Conservation (phyloP, 768 basidiomycete species). For the Leucocoprinus sp. region DNA sequence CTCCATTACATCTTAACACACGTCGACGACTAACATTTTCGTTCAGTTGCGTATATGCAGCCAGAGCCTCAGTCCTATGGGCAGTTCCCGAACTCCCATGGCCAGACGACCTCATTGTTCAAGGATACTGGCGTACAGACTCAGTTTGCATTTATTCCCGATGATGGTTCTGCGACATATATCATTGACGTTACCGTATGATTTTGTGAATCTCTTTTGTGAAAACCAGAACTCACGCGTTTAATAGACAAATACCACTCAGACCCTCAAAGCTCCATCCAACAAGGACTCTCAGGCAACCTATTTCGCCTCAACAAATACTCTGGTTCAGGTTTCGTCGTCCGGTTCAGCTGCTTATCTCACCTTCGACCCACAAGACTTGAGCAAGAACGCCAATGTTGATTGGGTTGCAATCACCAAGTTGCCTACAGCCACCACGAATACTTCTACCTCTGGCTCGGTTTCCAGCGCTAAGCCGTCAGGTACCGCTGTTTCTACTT, state of each 20-base stretch:
- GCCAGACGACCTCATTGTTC: constrained; percentile 68
- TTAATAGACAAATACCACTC: constrained; percentile 54
- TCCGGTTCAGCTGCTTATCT: constrained; percentile 54
- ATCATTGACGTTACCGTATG: constrained; percentile 60
- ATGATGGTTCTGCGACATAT: constrained; percentile 63
- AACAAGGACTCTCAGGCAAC: constrained; percentile 49
- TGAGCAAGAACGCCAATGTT: constrained; percentile 33
- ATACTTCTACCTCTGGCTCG: neutral
- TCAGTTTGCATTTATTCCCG: constrained; percentile 70
- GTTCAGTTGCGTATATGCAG: constrained; percentile 60
- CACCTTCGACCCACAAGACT: constrained; percentile 41
- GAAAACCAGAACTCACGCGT: constrained; percentile 1
- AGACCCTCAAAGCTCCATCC: constrained; percentile 49
- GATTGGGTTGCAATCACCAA: constrained; percentile 40
- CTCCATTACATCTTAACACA: neutral
- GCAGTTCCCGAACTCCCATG: constrained; percentile 60
- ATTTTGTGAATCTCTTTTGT: neutral
- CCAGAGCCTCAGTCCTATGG: constrained; percentile 55
- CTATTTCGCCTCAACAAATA: constrained; percentile 54
- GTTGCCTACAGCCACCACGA: constrained; percentile 30
- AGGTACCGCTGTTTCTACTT: neutral
- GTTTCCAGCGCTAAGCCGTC: neutral
- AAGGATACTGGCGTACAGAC: constrained; percentile 49
- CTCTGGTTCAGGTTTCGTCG: constrained; percentile 63
- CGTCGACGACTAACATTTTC: neutral